These are phyloP conservation scores for Sphaerostilbella broomeana DNA, from an alignment of 2,329 filamentous ascomycete genomes.

Conservation along the genomic window DNA sequence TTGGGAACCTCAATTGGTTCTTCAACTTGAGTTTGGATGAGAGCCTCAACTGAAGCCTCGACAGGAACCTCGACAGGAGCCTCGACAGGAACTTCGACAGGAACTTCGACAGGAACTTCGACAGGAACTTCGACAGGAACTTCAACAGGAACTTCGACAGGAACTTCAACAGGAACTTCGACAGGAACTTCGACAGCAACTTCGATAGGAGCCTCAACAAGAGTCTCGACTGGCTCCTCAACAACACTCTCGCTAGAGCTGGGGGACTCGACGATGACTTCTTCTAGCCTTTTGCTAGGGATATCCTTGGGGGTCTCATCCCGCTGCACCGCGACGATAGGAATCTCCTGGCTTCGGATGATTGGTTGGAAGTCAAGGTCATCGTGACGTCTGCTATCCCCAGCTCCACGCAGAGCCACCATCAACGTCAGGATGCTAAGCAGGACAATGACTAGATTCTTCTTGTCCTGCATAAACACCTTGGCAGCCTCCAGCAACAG, in stretches of 20 bases:
- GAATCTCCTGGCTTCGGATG: conserved; percentile 18
- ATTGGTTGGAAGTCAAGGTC: conserved; percentile 23
- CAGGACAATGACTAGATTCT: conserved; percentile 51
- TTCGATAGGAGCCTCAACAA: conserved; percentile 4
- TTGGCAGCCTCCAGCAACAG: conserved; percentile 47
- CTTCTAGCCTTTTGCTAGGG: too few relatives aligned
- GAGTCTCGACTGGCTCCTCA: conserved; percentile 3
- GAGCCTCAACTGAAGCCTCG: too few relatives aligned
- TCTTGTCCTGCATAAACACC: conserved; percentile 50
- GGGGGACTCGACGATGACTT: too few relatives aligned
- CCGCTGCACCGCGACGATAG: conserved; percentile 23
- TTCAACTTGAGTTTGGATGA: too few relatives aligned
- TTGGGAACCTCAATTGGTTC: neutral
- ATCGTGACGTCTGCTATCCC: neutral
- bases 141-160: conserved; percentile 5
- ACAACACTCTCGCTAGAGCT: too few relatives aligned
- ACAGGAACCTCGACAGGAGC: neutral
- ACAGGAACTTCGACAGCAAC: neutral
- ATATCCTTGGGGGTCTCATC: too few relatives aligned
- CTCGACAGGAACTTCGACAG: neutral
- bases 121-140: neutral
- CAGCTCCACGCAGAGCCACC: conserved; percentile 35
- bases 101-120: neutral
- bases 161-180: neutral
- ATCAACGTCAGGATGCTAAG: conserved; percentile 48